Conservation (phyloP, 202 grass and related monocot genomes). For the Zoysia matrella region DNA sequence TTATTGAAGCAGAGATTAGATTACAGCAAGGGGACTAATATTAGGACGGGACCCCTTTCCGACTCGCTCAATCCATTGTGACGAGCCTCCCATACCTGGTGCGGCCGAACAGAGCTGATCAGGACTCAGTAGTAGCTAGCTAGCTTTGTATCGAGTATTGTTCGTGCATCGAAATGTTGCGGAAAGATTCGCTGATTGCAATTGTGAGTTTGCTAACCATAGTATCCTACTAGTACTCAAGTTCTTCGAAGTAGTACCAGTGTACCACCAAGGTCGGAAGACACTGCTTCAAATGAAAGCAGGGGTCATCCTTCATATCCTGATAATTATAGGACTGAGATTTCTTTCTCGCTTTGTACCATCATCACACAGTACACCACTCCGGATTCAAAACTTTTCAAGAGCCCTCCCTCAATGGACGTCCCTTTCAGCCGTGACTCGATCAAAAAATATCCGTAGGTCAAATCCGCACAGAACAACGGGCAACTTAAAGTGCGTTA, state of each 20-base stretch:
- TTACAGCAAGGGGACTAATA: constrained; percentile 19
- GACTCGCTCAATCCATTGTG: neutral
- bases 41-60: constrained; percentile 16
- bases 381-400: neutral
- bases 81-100: neutral
- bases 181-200: neutral
- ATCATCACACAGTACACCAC: neutral
- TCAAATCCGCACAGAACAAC: neutral
- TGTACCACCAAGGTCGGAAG: neutral
- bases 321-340: neutral
- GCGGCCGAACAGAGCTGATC: neutral
- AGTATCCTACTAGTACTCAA: neutral
- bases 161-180: neutral
- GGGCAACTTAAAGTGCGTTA: neutral
- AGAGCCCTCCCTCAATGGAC: neutral
- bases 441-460: neutral
- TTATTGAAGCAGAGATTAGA: neutral
- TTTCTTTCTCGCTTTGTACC: neutral
- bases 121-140: no score
- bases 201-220: neutral
- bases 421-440: neutral
- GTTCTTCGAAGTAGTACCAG: neutral
- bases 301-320: neutral
- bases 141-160: no score
- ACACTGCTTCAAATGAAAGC: no score